Evolutionary conservation across 2,329 filamentous ascomycete genomes (phyloP).

Genomic region (Venturia aucupariae): DNA sequence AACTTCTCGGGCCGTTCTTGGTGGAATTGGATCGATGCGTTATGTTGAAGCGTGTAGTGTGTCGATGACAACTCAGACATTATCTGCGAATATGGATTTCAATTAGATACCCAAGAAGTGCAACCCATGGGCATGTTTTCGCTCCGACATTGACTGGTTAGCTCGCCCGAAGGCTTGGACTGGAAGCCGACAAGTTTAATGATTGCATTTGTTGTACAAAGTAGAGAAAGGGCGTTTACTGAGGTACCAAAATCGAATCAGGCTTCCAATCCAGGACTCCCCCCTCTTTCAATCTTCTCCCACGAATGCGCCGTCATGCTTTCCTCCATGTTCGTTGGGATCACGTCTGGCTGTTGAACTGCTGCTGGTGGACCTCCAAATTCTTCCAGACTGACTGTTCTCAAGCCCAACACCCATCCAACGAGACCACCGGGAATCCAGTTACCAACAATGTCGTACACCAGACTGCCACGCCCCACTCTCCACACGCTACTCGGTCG

Average conservation of each 20-base stretch:
- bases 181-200: not conserved
- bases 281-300: conserved; percentile 11
- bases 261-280: not conserved
- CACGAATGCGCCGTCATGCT: conserved; percentile 6
- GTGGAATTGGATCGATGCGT: too few species aligned
- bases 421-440: conserved; percentile 71
- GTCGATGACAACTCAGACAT: too few species aligned
- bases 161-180: too few species aligned
- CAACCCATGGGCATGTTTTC: too few species aligned
- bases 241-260: not conserved
- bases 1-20: too few species aligned
- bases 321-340: not conserved
- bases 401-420: conserved; percentile 87
- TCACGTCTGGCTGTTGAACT: not conserved
- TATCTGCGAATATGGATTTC: too few species aligned
- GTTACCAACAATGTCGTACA: conserved; percentile 77
- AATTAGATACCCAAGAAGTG: too few species aligned
- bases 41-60: too few species aligned
- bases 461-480: conserved; percentile 72
- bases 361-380: conserved; percentile 4
- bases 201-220: not conserved
- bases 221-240: not conserved
- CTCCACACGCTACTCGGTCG: conserved; percentile 54
- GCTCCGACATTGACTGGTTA: too few species aligned
- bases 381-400: conserved; percentile 25